phyloP scores from a whole-genome alignment of 306 rosid species.

The Argentina anserina region DNA sequence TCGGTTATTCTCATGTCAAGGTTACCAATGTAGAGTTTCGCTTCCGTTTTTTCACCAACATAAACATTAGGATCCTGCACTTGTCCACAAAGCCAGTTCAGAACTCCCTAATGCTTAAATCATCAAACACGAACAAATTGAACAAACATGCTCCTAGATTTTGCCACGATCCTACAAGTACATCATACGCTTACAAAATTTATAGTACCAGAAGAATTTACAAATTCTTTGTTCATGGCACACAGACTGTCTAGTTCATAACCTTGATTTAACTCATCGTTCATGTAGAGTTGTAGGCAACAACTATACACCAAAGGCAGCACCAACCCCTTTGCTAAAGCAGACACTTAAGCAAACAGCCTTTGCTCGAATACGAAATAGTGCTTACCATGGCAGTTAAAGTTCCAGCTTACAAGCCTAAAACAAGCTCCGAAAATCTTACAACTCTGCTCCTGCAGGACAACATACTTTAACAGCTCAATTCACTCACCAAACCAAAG shows the following conservation, averaged over 20 bases:
- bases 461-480: not conserved
- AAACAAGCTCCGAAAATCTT: not conserved
- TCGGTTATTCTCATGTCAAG: slow-evolving; percentile 91
- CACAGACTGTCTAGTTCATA: not conserved
- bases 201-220: too few relatives aligned
- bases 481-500: not conserved
- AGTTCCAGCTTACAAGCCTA: slow-evolving; percentile 8
- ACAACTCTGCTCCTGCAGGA: slow-evolving; percentile 4
- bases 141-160: not conserved
- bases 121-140: not conserved
- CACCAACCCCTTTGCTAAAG: not conserved
- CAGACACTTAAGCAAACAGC: not conserved
- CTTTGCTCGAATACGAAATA: not conserved
- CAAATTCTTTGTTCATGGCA: not conserved
- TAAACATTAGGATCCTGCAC: slow-evolving; percentile 61
- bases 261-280: not conserved
- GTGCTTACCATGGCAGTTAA: not conserved
- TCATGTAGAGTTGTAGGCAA: not conserved
- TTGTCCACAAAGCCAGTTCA: not conserved
- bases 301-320: not conserved
- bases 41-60: slow-evolving; percentile 63
- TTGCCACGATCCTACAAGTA: not conserved
- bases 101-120: not conserved
- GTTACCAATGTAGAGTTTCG: slow-evolving; percentile 77
- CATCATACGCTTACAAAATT: not conserved